Base-by-base conservation (phyloP, 2,329 filamentous ascomycete species). In the Sporothrix inflata region DNA sequence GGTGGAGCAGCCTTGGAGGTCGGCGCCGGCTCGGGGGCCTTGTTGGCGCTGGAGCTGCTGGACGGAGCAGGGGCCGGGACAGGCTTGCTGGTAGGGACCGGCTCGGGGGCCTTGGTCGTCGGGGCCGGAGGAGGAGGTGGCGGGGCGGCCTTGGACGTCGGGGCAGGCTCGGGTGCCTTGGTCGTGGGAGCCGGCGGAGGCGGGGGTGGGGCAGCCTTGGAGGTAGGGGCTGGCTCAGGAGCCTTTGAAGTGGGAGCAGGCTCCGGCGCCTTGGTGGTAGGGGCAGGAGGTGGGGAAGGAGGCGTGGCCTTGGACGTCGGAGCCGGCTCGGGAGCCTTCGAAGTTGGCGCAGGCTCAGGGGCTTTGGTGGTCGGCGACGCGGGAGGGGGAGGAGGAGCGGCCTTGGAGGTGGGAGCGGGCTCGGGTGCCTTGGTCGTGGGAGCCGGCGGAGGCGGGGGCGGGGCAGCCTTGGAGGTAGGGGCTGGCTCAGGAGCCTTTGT, bases 1-100 rank as follows among this genome's bases (percentile, higher is more conserved):
- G 66, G 27, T 21, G 66, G 66, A 40, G 66, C 24, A n/a, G 65
- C 30, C 47, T 69, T 69, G 47, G 66, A 40, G 1, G 63, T 49
- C 1, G 65, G 65, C 1, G 45, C 65, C 4, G 65, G 65, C 9
- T 27, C 45, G 14, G 65, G 40, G 6, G 19, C 11, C 24, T 66
- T 24, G n/a, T 14, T 30, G 21, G 57, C 30, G 11, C n/a, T n/a
- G n/a, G n/a, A n/a, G n/a, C n/a, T n/a, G n/a, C n/a, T n/a, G n/a
- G n/a, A n/a, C n/a, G n/a, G n/a, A n/a, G n/a, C n/a, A n/a, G n/a
- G n/a, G n/a, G n/a, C n/a, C n/a, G n/a, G n/a, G n/a, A n/a, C n/a
- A n/a, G n/a, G n/a, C n/a, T n/a, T n/a, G n/a, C n/a, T n/a, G n/a
- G n/a, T n/a, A n/a, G n/a, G n/a, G n/a, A n/a, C 30, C 11, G 53